phyloP scores from a whole-genome alignment of 139 green algal species.

The Volvox reticuliferus region DNA sequence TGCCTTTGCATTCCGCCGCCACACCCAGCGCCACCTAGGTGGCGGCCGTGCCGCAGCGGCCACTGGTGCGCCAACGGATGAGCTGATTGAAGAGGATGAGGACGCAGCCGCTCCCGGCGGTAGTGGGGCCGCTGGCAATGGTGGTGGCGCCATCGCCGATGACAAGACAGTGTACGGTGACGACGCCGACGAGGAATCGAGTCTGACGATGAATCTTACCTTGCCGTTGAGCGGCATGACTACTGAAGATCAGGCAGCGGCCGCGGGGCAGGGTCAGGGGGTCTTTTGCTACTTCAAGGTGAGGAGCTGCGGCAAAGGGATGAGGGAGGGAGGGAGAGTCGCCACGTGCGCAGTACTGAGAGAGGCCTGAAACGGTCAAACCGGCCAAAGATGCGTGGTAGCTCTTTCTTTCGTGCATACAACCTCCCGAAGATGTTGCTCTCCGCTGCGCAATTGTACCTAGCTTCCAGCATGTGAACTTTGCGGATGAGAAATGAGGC shows the following conservation, averaged over 20 bases:
- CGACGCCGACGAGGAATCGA: background rate
- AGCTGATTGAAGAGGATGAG: constrained; percentile 27
- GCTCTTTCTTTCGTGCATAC: too few relatives aligned
- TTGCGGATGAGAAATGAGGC: too few relatives aligned
- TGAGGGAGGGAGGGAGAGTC: too few relatives aligned
- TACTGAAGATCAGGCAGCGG: background rate
- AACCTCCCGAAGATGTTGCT: too few relatives aligned
- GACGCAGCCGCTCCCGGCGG: background rate
- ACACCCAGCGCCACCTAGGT: background rate
- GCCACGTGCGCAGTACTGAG: too few relatives aligned
- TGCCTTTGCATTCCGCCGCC: background rate
- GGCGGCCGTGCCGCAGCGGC: background rate
- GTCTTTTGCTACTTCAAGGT: constrained; percentile 52
- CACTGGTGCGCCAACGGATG: background rate
- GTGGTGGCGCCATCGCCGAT: background rate
- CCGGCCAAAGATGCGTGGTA: too few relatives aligned
- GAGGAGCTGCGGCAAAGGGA: too few relatives aligned
- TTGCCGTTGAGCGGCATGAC: constrained; percentile 1
- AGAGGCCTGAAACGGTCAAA: too few relatives aligned
- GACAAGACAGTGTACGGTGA: background rate
- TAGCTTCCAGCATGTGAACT: too few relatives aligned
- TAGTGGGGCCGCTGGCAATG: background rate
- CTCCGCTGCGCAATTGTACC: too few relatives aligned
- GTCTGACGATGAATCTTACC: background rate
- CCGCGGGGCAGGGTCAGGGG: background rate